These are phyloP conservation scores for Royoungia palumana DNA, from an alignment of 768 basidiomycete species.

Conservation along the genomic window DNA sequence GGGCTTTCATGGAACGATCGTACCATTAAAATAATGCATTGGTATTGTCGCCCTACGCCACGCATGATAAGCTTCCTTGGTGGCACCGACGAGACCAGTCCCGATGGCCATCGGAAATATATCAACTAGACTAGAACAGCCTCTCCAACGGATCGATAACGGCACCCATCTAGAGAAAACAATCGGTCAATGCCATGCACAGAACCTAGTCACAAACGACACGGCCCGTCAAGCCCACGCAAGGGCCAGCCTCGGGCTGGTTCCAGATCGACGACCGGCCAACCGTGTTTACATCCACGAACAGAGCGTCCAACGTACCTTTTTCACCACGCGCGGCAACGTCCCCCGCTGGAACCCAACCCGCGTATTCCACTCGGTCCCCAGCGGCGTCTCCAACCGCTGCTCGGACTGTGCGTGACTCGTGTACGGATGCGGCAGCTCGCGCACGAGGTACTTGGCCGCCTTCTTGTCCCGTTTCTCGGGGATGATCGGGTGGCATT, in stretches of 20 bases:
- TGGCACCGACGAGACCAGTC: no score
- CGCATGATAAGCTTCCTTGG: no score
- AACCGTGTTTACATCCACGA: no score
- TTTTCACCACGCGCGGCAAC: slow-evolving; percentile 81
- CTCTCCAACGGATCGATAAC: no score
- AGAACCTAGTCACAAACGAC: neutral
- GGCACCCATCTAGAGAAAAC: neutral
- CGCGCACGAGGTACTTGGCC: slow-evolving; percentile 82
- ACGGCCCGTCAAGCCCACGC: no score
- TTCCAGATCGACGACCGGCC: no score
- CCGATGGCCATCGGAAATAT: no score
- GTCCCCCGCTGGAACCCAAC: slow-evolving; percentile 81
- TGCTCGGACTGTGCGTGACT: slow-evolving; percentile 91
- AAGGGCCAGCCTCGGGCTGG: neutral
- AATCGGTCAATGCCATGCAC: neutral
- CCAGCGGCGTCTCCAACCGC: slow-evolving; percentile 75
- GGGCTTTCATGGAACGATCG: no score
- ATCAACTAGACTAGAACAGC: slow-evolving; percentile 34
- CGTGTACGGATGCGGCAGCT: slow-evolving; percentile 93
- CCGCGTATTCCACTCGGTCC: slow-evolving; percentile 91
- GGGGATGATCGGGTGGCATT: slow-evolving; percentile 90
- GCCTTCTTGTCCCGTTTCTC: slow-evolving; percentile 96
- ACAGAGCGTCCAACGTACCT: slow-evolving; percentile 44
- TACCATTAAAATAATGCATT: no score
- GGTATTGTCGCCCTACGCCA: no score